phyloP scores from a whole-genome alignment of 2,329 filamentous ascomycete genomes.

The Colletotrichum sidae region DNA sequence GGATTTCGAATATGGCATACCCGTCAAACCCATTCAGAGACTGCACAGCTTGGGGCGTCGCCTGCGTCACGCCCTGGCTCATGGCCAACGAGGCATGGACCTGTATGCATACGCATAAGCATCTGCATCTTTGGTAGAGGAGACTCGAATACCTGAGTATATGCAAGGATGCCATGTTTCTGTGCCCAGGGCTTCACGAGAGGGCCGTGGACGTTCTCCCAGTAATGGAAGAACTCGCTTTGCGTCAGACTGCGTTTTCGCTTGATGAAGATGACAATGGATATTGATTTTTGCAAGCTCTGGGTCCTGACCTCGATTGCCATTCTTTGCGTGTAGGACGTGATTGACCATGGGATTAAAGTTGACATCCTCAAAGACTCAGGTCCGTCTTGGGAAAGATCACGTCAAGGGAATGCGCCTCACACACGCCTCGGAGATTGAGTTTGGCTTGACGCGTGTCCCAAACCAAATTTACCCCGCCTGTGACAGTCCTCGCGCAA shows the following conservation, averaged over 20 bases:
- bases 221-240: constrained; percentile 49
- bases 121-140: not conserved
- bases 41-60: constrained; percentile 37
- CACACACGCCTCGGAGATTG: too few species aligned
- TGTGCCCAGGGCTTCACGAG: constrained; percentile 48
- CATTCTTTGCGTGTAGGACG: too few species aligned
- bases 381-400: too few species aligned
- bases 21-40: constrained; percentile 44
- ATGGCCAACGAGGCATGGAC: constrained; percentile 43
- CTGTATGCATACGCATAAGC: constrained; percentile 13
- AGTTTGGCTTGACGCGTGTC: too few species aligned
- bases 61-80: constrained; percentile 39
- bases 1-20: constrained; percentile 46
- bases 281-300: constrained; percentile 9
- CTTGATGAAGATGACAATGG: constrained; percentile 42
- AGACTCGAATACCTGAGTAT: constrained; percentile 43
- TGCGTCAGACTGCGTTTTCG: constrained; percentile 44
- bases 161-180: constrained; percentile 47
- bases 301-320: too few species aligned
- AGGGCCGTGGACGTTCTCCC: constrained; percentile 46
- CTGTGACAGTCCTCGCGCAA: too few species aligned
- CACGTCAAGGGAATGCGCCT: too few species aligned
- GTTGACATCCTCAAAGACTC: too few species aligned
- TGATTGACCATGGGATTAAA: too few species aligned
- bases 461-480: too few species aligned